These are phyloP conservation scores for Aureobasidium subglaciale DNA, from an alignment of 2,329 filamentous ascomycete genomes.

Conservation along the genomic window DNA sequence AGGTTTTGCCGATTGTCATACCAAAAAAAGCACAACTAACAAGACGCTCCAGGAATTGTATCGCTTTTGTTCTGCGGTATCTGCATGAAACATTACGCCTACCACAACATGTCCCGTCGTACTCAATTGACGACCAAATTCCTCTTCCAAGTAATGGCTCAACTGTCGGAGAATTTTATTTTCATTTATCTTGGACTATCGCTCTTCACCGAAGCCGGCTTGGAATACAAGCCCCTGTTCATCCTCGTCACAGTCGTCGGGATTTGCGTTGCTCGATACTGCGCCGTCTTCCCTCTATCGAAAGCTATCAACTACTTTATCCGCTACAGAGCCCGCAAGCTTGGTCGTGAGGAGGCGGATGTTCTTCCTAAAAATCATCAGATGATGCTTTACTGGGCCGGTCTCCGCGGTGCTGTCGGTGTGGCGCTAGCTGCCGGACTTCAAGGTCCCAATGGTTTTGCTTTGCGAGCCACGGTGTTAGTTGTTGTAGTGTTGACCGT, in stretches of 20 bases:
- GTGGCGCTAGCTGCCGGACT: constrained; percentile 89
- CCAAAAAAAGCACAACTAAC: constrained; percentile 15
- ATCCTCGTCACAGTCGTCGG: constrained; percentile 88
- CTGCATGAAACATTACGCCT: constrained; percentile 96
- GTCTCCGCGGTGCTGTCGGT: constrained; percentile 87
- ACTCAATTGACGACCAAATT: constrained; percentile 98
- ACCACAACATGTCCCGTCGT: constrained; percentile 98
- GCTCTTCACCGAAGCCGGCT: constrained; percentile 80
- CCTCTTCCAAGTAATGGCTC: constrained; percentile 87
- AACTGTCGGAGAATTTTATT: constrained; percentile 97
- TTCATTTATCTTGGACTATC: constrained; percentile 97
- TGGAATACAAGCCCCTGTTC: constrained; percentile 88
- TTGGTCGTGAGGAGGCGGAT: constrained; percentile 69
- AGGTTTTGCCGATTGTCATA: constrained; percentile 31
- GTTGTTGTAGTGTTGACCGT: constrained; percentile 96
- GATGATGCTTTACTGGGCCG: constrained; percentile 99
- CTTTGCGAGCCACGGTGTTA: constrained; percentile 87
- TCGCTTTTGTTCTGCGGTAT: constrained; percentile 96
- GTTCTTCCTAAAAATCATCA: constrained; percentile 94
- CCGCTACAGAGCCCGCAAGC: constrained; percentile 70
- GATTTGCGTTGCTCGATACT: constrained; percentile 86
- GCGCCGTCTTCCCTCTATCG: constrained; percentile 89
- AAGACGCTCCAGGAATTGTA: constrained; percentile 66
- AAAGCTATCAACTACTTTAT: constrained; percentile 88
- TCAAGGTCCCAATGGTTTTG: constrained; percentile 62